Evolutionary conservation across 331 rosid genomes (phyloP).

Genomic region (Cydonia oblonga): DNA sequence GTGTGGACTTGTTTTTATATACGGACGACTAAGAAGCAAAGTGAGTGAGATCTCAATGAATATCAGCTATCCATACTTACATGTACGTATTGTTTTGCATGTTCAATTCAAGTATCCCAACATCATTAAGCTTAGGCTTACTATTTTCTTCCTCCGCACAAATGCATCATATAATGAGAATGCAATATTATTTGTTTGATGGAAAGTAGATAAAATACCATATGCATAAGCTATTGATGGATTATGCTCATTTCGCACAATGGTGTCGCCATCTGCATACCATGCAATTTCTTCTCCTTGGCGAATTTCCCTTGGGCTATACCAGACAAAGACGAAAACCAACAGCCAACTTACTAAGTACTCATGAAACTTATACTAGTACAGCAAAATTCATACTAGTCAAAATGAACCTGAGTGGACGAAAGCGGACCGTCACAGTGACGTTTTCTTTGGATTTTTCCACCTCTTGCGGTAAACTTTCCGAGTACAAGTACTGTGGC

Average conservation of each 20-base stretch:
- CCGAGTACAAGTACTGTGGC: conserved; percentile 52
- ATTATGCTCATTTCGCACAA: conserved; percentile 82
- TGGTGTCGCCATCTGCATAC: conserved; percentile 97
- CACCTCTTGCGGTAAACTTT: conserved; percentile 32
- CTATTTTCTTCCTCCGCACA: neutral
- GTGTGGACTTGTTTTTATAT: neutral
- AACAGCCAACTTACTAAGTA: conserved; percentile 22
- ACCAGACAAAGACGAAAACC: conserved; percentile 26
- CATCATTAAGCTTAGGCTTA: neutral
- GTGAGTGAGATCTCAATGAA: neutral
- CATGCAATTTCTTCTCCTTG: conserved; percentile 98
- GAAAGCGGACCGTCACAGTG: conserved; percentile 92
- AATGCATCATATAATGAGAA: neutral
- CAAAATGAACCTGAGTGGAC: conserved; percentile 77
- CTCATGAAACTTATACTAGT: conserved; percentile 4
- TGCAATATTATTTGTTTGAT: neutral
- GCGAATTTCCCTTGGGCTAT: conserved; percentile 90
- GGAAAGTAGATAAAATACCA: conserved; percentile 35
- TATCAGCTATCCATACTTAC: neutral
- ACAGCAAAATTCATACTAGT: neutral
- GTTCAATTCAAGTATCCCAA: neutral
- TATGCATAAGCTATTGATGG: conserved; percentile 91
- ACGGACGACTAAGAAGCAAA: neutral
- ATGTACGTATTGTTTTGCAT: neutral
- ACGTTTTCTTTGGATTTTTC: conserved; percentile 75